A percentile compares a stretch with the other conserved stretches of the same genome.
phyloP scores from a whole-genome alignment of 1,284 basidiomycete species.

The Sanghuangporus weigelae region DNA sequence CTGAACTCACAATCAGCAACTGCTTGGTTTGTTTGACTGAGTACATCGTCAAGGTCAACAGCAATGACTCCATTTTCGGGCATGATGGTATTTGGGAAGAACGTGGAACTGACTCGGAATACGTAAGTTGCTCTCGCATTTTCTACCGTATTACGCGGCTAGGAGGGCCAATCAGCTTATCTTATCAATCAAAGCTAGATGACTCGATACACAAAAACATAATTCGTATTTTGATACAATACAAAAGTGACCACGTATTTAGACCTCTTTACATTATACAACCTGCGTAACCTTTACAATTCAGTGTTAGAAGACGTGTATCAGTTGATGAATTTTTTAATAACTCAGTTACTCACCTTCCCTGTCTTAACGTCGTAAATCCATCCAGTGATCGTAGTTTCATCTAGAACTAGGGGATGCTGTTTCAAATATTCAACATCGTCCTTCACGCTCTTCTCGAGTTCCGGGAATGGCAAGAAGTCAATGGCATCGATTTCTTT shows the following conservation, averaged over 20 bases:
- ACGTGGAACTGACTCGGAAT: background rate
- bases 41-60: constrained; percentile 74
- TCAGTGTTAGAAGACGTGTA: background rate
- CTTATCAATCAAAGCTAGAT: background rate
- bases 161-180: background rate
- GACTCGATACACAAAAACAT: background rate
- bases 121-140: background rate
- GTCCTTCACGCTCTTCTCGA: constrained; percentile 49
- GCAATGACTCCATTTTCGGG: constrained; percentile 42
- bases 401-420: constrained; percentile 49
- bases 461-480: constrained; percentile 50
- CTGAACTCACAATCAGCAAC: constrained; percentile 57
- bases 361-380: constrained; percentile 60
- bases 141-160: background rate
- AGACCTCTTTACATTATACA: background rate
- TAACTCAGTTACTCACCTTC: constrained; percentile 34
- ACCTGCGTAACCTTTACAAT: constrained; percentile 4
- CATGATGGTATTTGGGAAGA: background rate
- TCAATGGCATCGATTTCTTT: constrained; percentile 45
- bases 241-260: no score
- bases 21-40: constrained; percentile 61
- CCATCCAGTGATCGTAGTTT: constrained; percentile 56
- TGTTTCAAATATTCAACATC: constrained; percentile 54
- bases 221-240: background rate
- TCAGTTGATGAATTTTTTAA: background rate